Evolutionary conservation across 306 rosid genomes (phyloP), one percentile per base, ranked within the genome.

Genomic region (Quercus wislizeni): DNA sequence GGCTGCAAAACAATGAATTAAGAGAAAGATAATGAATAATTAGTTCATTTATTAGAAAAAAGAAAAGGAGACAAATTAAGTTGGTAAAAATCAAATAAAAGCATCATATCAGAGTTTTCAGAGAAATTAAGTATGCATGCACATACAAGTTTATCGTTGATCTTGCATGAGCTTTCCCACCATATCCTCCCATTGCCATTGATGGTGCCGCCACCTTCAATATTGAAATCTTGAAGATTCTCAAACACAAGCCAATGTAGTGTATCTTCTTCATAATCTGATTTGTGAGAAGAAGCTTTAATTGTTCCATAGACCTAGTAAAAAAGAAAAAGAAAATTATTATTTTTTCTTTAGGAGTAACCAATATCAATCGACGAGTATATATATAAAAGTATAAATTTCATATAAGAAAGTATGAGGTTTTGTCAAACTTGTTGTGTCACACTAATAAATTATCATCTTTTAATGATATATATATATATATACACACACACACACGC

Each of bases 81-180:
- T 33, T 67, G 15, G 10, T 4, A 55, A 77, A 61, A 35, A 18
- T 71, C 5, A 1, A 75, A 69, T 43, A 20, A 25, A 9, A 21
- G 51, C 28, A 70, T 73, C 5, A 49, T 7, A 38, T 31, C 25
- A 61, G n/a, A n/a, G n/a, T n/a, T n/a, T n/a, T n/a, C n/a, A n/a
- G n/a, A n/a, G n/a, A n/a, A n/a, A n/a, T n/a, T n/a, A n/a, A n/a
- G n/a, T n/a, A n/a, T n/a, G n/a, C 57, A 17, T 49, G 20, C 13
- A 69, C 90, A 80, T 78, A 94, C 98, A 57, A 78, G 88, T n/a
- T 15, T 65, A 73, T 86, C 5, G 76, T 94, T 74, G 63, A 82
- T 72, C 88, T 94, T 94, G 90, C 98, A 92, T 82, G 98, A 94
- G 23, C 79, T 89, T 10, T 19, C 19, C 98, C 98, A 94, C 98